These are phyloP conservation scores for Spathaspora passalidarum DNA, from an alignment of 805 yeast species.

Conservation along the genomic window DNA sequence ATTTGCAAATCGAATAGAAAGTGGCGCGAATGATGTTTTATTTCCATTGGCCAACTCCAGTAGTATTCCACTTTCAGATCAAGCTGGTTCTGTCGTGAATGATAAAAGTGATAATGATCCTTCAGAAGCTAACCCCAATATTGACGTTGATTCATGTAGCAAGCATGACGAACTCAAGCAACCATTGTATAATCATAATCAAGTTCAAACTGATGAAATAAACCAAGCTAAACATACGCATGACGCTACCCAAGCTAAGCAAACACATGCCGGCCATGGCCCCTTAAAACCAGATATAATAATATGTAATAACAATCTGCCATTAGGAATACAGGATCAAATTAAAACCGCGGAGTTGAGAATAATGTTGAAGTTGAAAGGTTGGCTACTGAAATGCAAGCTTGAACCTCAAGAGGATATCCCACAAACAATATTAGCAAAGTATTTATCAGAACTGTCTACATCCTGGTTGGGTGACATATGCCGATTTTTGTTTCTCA, in stretches of 20 bases:
- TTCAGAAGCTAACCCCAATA: background rate
- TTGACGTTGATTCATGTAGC: background rate
- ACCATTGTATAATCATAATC: too few species aligned
- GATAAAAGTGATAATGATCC: background rate
- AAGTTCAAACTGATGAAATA: background rate
- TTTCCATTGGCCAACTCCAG: too few species aligned
- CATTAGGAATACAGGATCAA: background rate
- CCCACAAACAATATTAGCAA: background rate
- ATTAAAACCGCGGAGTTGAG: background rate
- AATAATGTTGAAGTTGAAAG: background rate
- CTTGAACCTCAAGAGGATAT: too few species aligned
- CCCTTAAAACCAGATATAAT: too few species aligned
- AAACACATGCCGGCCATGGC: too few species aligned
- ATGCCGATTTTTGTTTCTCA: background rate
- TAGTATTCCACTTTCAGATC: too few species aligned
- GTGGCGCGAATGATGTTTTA: too few species aligned
- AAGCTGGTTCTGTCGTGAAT: background rate
- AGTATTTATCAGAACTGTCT: background rate
- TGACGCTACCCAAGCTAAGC: too few species aligned
- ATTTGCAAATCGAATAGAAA: too few species aligned
- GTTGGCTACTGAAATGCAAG: too few species aligned
- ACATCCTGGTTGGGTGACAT: background rate
- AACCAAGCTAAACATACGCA: too few species aligned
- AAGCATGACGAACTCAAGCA: too few species aligned
- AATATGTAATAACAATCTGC: background rate